phyloP scores from a whole-genome alignment of 805 yeast species.

The Cyberlindnera mrakii region DNA sequence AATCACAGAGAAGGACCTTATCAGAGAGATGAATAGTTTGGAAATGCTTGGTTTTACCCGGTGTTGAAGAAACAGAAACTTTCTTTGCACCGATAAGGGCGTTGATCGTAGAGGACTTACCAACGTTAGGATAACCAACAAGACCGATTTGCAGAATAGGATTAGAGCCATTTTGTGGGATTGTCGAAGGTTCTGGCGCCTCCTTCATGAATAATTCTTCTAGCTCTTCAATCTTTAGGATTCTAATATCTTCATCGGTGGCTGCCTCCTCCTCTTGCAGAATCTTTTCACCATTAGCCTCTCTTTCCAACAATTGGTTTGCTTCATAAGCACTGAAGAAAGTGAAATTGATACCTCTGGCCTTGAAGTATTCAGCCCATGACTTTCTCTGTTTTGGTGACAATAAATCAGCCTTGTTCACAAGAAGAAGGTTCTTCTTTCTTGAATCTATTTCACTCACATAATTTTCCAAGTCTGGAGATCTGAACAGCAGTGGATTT shows the following conservation, averaged over 20 bases:
- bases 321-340: conserved; percentile 92
- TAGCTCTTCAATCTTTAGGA: conserved; percentile 76
- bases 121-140: conserved; percentile 96
- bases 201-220: conserved; percentile 70
- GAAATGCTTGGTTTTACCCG: conserved; percentile 98
- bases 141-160: conserved; percentile 81
- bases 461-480: conserved; percentile 79
- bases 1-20: conserved; percentile 85
- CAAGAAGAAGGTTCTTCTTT: conserved; percentile 75
- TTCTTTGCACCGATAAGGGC: conserved; percentile 94
- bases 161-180: conserved; percentile 53
- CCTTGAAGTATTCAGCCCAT: conserved; percentile 83
- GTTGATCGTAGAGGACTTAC: conserved; percentile 96
- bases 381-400: conserved; percentile 66
- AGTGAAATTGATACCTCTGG: conserved; percentile 69
- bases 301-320: conserved; percentile 64
- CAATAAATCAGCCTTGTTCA: conserved; percentile 89
- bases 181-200: conserved; percentile 64
- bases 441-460: conserved; percentile 70
- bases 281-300: conserved; percentile 34
- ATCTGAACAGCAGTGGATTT: conserved; percentile 85
- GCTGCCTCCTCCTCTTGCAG: conserved; percentile 20
- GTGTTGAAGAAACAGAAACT: conserved; percentile 97
- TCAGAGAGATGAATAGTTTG: conserved; percentile 88
- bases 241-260: conserved; percentile 48